Percentiles rank a stretch among this genome's conserved stretches.
These are phyloP conservation scores for Magnolia changhungtana DNA, from an alignment of 164 flowering plant species.

Conservation along the genomic window DNA sequence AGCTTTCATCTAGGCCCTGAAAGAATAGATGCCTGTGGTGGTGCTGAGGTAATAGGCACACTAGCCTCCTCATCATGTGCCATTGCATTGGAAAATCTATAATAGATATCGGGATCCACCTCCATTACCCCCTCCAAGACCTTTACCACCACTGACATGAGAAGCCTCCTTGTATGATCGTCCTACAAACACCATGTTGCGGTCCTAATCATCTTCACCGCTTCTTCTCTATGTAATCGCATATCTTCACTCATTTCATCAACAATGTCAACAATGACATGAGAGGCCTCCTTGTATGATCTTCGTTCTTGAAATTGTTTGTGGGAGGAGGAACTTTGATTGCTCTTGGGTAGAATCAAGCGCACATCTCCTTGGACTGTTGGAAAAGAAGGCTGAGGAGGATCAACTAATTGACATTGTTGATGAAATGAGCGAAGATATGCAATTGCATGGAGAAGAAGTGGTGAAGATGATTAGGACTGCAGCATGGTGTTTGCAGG, in stretches of 20 bases:
- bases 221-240: conserved; percentile 19
- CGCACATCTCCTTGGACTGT: conserved; percentile 1
- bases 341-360: conserved; percentile 3
- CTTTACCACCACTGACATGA: conserved; percentile 26
- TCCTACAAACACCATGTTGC: conserved; percentile 24
- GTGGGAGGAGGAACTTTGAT: conserved; percentile 22
- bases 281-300: background rate
- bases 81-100: conserved; percentile 3
- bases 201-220: conserved; percentile 12
- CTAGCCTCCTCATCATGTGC: too few species aligned
- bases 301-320: conserved; percentile 16
- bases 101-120: conserved; percentile 15
- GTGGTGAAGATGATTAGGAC: conserved; percentile 15
- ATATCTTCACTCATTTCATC: conserved; percentile 20
- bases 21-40: conserved; percentile 11
- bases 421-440: conserved; percentile 14
- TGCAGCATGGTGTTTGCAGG: conserved; percentile 22
- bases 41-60: background rate
- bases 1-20: conserved; percentile 24
- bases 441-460: conserved; percentile 19
- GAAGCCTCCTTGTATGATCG: conserved; percentile 16
- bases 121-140: conserved; percentile 24
- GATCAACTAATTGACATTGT: conserved; percentile 9
- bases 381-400: conserved; percentile 6
- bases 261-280: background rate